Base-by-base conservation (phyloP, 2,329 filamentous ascomycete species). In the Allantophomopsis lycopodina region DNA sequence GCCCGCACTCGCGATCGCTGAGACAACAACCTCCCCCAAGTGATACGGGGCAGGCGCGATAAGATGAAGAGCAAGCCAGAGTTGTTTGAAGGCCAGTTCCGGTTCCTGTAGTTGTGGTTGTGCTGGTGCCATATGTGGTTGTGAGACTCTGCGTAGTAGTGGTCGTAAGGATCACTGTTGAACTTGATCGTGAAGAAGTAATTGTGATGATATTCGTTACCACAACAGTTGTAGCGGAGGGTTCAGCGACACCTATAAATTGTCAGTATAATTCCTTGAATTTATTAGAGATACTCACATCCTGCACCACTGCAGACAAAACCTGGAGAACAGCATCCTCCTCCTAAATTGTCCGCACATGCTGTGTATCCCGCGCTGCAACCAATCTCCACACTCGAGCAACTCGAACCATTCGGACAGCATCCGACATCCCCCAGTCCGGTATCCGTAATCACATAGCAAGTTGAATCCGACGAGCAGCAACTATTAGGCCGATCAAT, bases 281-380 rank as follows among this genome's bases (percentile, higher is more conserved):
- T 12, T 5, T 28, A 10, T 28, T 28, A 3, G 7, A 28, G 3
- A 66, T 69, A 61, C 53, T 54, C 45, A 78, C 83, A 89, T 17
- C 83, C 83, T 41, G 78, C 62, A 14, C 77, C 77, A 42, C 73
- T 65, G 50, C 83, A 89, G 2, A 71, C 64, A 51, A 75, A 87
- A 4, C 80, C 81, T 0, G 76, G 65, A 10, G 87, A 75, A 54
- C 83, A 89, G 53, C 83, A 89, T 2, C 83, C 83, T 12, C 82
- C 83, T 3, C 82, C 83, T 0, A 78, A 55, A 28, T 69, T 68
- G 7, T 72, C 65, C 0, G 76, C 65, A 53, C 83, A 89, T 37
- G 73, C 71, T 10, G 72, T 71, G 43, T 81, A 76, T 32, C 71
- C 77, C 4, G 64, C 60, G 2, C 66, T 45, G 64, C 83, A 88